phyloP scores from a whole-genome alignment of 1,284 basidiomycete species.

The Psilocybe mexicana region DNA sequence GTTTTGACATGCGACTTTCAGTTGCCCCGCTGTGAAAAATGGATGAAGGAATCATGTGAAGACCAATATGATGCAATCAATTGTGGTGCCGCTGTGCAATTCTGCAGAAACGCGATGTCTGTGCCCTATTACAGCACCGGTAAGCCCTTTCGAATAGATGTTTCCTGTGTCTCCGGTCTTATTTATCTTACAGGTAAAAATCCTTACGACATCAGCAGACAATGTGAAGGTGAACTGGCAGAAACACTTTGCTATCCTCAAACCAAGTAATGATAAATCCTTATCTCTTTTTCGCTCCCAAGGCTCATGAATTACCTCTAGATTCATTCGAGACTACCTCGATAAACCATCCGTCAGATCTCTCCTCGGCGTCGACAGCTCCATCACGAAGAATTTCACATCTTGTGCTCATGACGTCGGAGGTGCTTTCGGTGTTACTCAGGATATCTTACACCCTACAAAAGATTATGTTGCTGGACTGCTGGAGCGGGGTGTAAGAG shows the following conservation, averaged over 20 bases:
- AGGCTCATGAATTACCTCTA: constrained; percentile 21
- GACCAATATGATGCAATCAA: constrained; percentile 51
- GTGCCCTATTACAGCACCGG: constrained; percentile 33
- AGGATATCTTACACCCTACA: constrained; percentile 45
- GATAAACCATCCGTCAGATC: constrained; percentile 51
- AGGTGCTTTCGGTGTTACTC: constrained; percentile 37
- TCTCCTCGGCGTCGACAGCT: constrained; percentile 61
- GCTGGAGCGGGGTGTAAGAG: constrained; percentile 72
- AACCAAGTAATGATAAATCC: constrained; percentile 35
- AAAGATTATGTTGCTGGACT: constrained; percentile 65
- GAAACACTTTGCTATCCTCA: constrained; percentile 48
- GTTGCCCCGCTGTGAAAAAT: constrained; percentile 49
- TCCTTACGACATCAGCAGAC: constrained; percentile 63
- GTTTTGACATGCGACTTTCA: constrained; percentile 20
- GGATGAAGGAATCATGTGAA: constrained; percentile 46
- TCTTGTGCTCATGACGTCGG: constrained; percentile 48
- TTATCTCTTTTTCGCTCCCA: not conserved
- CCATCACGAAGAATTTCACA: constrained; percentile 47
- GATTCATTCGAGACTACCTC: constrained; percentile 55
- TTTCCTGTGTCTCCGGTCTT: not conserved
- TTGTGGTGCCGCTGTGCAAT: constrained; percentile 49
- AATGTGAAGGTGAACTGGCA: constrained; percentile 38
- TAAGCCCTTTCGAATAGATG: constrained; percentile 20
- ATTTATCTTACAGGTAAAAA: constrained; percentile 36
- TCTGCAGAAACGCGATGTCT: constrained; percentile 41